Base-by-base conservation (phyloP, 2,329 filamentous ascomycete genomes). In the Cytospora leucostoma region DNA sequence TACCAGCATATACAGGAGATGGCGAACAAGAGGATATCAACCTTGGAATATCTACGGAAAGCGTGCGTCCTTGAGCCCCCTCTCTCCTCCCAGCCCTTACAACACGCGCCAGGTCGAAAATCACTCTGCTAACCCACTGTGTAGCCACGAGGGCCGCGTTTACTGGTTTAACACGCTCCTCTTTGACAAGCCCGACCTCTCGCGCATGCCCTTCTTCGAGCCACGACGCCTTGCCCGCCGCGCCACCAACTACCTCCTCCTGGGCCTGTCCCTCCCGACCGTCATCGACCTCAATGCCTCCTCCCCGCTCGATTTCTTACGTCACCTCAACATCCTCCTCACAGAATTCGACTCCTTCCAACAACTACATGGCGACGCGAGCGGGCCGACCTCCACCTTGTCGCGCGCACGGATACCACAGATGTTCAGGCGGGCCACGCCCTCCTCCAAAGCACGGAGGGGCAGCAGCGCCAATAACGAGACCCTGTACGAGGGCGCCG, bases 151-250 rank as follows among this genome's bases (percentile, higher is more conserved):
- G 77, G 93, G 94, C 65, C 88, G 92, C 64, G 88, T 97, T 50
- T 98, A 96, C 80, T 98, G 95, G 93, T 97, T 98, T 82, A 97
- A 97, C 78, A 97, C 95, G 0, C 86, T 97, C 65, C 90, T 96
- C 72, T 97, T 97, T 77, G 91, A 93, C 68, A 90, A 92, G 71
- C 76, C 85, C 35, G 92, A 97, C 75, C 83, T 98, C 38, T 80
- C 84, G 58, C 88, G 89, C 72, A 89, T 97, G 80, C 88, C 94
- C 53, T 96, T 92, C 73, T 94, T 96, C 73, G 91, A 96, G 64
- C 80, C 87, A 4, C 88, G 90, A 67, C 95, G 94, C 73, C 86
- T 97, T 56, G 89, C 92, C 66, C 90, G 93, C 64, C 91, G 95
- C 70, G 94, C 95, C 40, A 96, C 93, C 58, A 97, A 97, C 75